Evolutionary conservation across 371 early-diverging fungal species (phyloP).

Genomic region (Circinella minor): DNA sequence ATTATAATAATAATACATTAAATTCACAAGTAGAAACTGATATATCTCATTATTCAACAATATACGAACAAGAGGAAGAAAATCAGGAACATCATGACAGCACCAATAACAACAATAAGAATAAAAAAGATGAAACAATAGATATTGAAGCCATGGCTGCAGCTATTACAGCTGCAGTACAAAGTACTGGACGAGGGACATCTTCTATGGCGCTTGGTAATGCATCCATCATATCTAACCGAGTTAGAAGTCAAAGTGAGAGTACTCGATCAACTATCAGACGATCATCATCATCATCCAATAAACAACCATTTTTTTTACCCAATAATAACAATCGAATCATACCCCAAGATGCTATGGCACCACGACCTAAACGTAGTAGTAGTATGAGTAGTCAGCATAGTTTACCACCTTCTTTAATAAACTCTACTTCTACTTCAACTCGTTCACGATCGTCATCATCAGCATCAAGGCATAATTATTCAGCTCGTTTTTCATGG

Average conservation of each 20-base stretch:
- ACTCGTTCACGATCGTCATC: slow-evolving; percentile 17
- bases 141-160: slow-evolving; percentile 51
- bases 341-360: slow-evolving; percentile 9
- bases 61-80: too few relatives aligned
- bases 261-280: background rate
- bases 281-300: too few relatives aligned
- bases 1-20: too few relatives aligned
- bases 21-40: too few relatives aligned
- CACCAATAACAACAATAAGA: background rate
- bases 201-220: slow-evolving; percentile 48
- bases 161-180: slow-evolving; percentile 51
- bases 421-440: background rate
- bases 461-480: slow-evolving; percentile 11
- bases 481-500: slow-evolving; percentile 25
- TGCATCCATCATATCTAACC: slow-evolving; percentile 46
- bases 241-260: slow-evolving; percentile 4
- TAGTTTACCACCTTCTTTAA: slow-evolving; percentile 2
- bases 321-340: slow-evolving; percentile 6
- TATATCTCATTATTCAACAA: too few relatives aligned
- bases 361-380: slow-evolving; percentile 19
- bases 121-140: background rate
- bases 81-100: too few relatives aligned
- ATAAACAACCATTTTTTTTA: too few relatives aligned
- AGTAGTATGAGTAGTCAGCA: slow-evolving; percentile 17
- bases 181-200: slow-evolving; percentile 27